These are phyloP conservation scores for Heritiera littoralis DNA, from an alignment of 345 rosid genomes.

Conservation along the genomic window DNA sequence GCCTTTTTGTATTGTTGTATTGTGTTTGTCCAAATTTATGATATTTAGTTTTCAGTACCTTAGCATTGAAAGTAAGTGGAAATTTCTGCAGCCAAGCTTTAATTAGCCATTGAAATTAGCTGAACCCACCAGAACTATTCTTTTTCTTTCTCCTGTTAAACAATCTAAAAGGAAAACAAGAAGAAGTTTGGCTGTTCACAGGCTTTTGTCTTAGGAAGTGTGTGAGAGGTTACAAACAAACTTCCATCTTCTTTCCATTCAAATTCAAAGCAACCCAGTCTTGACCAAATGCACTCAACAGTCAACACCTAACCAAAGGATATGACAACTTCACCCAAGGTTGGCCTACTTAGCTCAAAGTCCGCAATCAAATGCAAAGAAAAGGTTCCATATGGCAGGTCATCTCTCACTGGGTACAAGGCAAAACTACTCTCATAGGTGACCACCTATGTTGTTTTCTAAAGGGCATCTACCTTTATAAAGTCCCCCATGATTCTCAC, in stretches of 20 bases:
- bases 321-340: not conserved
- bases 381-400: not conserved
- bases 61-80: no score
- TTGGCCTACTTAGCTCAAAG: not conserved
- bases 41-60: no score
- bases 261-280: not conserved
- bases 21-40: no score
- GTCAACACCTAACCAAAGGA: not conserved
- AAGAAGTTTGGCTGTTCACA: not conserved
- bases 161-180: not conserved
- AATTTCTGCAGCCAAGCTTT: no score
- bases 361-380: not conserved
- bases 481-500: not conserved
- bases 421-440: not conserved
- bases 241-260: not conserved
- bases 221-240: not conserved
- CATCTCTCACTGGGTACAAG: not conserved
- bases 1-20: no score
- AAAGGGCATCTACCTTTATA: not conserved
- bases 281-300: not conserved
- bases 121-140: not conserved
- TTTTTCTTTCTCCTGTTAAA: not conserved
- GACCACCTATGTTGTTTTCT: not conserved
- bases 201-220: not conserved
- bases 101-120: no score